These are phyloP conservation scores for Przewalskia tangutica DNA, from an alignment of 257 asterid genomes.

Conservation along the genomic window DNA sequence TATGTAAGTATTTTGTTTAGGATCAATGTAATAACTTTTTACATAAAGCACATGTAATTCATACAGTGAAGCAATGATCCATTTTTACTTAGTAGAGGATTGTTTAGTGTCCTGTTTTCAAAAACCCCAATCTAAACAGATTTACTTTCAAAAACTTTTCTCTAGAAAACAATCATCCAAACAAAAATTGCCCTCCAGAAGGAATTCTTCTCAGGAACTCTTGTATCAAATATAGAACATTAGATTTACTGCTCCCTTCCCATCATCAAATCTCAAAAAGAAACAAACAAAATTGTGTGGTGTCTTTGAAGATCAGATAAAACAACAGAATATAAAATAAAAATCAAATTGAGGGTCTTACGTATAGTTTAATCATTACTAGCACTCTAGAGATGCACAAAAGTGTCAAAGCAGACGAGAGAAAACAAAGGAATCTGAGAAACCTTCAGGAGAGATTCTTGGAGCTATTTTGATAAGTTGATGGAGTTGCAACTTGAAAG, in stretches of 20 bases:
- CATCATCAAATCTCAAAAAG: no score
- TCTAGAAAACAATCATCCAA: not conserved
- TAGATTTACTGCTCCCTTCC: not conserved
- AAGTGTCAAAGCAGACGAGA: not conserved
- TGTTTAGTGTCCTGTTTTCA: not conserved
- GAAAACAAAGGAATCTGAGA: not conserved
- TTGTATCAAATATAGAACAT: not conserved
- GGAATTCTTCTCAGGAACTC: no score
- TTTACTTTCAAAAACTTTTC: not conserved
- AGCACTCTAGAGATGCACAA: not conserved
- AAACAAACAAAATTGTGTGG: no score
- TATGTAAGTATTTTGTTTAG: no score
- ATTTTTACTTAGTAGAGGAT: not conserved
- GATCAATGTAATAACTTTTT: no score
- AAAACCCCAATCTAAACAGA: not conserved
- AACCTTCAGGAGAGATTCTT: not conserved
- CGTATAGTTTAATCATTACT: not conserved
- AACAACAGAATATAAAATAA: no score
- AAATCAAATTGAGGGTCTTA: no score
- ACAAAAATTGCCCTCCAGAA: not conserved
- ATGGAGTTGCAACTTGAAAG: not conserved
- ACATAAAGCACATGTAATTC: no score
- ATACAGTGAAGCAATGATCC: not conserved
- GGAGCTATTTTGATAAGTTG: not conserved
- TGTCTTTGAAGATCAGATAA: no score